Evolutionary conservation across 2,329 filamentous ascomycete genomes (phyloP), one percentile per base, ranked within the genome.

Genomic region (Phialophora expanda): DNA sequence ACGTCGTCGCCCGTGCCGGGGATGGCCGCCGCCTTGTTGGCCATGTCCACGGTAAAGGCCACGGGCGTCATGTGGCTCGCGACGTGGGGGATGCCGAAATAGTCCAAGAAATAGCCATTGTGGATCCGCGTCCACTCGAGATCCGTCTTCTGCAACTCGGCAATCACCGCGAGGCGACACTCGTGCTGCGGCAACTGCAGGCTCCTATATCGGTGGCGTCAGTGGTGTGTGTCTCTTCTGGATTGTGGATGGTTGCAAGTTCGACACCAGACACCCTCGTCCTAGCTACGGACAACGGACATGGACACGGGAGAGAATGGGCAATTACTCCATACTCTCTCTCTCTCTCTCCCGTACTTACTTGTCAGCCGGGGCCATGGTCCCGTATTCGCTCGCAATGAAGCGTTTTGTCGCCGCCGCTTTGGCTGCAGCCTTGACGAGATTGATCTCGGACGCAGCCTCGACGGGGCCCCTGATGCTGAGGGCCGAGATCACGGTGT

Each of bases 21-120:
- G 22, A 85, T 80, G 11, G 78, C 81, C 0, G 84, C 84, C 2
- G 73, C 74, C 12, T 80, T 78, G 65, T 77, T 76, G 3, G 72
- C 63, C 9, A 85, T 77, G 69, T 85, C 81, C 22, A 85, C 66
- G 3, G 80, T 77, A 14, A 83, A 77, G 0, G 78, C 74, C 56
- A 76, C 75, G 1, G 77, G 78, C 2, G 73, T 63, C 60, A 84
- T 69, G 69, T 83, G 73, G 1, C 77, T 78, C 63, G 75, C 73
- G 50, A 78, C 68, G 11, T 73, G 65, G 1, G 79, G 80, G 61
- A 76, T 73, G 38, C 77, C 79, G 72, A 73, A 83, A 70, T 82
- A 83, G 66, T 84, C 81, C 69, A 82, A 74, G 69, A 84, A 82
- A 64, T 77, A 80, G 3, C 81, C 82, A 24, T 75, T 79, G 34